phyloP scores from a whole-genome alignment of 306 rosid genomes.

The Vigna angularis region DNA sequence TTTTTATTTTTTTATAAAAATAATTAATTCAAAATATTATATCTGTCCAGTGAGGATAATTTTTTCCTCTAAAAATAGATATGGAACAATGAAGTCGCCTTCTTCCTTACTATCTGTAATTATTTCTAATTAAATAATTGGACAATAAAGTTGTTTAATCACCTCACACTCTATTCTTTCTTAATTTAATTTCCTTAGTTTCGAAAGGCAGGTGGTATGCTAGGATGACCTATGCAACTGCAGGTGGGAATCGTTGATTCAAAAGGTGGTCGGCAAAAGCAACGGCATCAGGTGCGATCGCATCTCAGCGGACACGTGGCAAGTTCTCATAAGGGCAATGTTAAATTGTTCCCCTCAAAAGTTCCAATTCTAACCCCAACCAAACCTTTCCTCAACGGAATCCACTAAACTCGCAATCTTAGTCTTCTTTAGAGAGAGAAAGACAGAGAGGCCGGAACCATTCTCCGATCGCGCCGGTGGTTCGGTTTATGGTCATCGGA shows the following conservation, averaged over 20 bases:
- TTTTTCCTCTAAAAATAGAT: too few relatives aligned
- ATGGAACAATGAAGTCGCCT: too few relatives aligned
- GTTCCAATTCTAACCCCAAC: constrained; percentile 38
- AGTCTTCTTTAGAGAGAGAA: constrained; percentile 15
- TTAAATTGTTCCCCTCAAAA: background rate
- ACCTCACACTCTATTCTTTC: too few relatives aligned
- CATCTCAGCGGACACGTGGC: constrained; percentile 51
- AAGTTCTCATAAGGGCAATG: background rate
- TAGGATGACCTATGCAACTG: constrained; percentile 16
- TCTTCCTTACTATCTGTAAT: too few relatives aligned
- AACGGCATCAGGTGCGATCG: constrained; percentile 34
- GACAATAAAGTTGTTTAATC: too few relatives aligned
- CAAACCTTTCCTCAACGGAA: constrained; percentile 39
- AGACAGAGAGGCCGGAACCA: constrained; percentile 40
- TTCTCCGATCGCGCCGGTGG: constrained; percentile 45
- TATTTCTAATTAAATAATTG: too few relatives aligned
- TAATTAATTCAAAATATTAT: too few relatives aligned
- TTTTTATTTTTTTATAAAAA: too few relatives aligned
- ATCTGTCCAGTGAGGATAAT: too few relatives aligned
- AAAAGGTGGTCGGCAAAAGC: constrained; percentile 46
- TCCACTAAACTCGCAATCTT: constrained; percentile 39
- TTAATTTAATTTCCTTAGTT: background rate
- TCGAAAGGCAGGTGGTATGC: background rate
- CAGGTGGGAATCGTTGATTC: constrained; percentile 18
- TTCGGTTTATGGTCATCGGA: constrained; percentile 44